These are phyloP conservation scores for Candida tibetensis DNA, from an alignment of 805 yeast species.

Conservation along the genomic window DNA sequence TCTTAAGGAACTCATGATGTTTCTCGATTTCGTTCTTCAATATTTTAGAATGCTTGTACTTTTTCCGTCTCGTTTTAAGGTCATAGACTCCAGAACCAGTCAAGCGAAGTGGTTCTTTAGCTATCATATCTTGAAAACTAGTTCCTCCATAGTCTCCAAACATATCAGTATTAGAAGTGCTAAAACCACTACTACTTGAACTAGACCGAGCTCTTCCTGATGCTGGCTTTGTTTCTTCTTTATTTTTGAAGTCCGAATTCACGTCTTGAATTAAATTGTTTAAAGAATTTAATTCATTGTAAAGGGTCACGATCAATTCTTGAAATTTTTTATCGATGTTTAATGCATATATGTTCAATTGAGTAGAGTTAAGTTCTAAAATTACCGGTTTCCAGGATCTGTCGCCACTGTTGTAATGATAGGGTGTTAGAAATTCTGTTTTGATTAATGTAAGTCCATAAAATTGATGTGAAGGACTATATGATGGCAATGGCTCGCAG, in stretches of 20 bases:
- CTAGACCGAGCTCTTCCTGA: neutral
- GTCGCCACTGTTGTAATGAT: constrained; percentile 23
- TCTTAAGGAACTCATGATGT: constrained; percentile 18
- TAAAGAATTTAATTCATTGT: constrained; percentile 25
- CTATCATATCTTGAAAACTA: constrained; percentile 2
- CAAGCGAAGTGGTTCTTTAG: constrained; percentile 2
- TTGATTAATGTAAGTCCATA: constrained; percentile 34
- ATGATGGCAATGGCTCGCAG: constrained; percentile 27
- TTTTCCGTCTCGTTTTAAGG: constrained; percentile 18
- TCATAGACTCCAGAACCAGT: constrained; percentile 13
- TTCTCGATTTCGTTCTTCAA: constrained; percentile 17
- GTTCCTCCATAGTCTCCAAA: constrained; percentile 31
- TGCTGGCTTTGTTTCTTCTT: neutral
- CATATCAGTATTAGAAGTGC: constrained; percentile 11
- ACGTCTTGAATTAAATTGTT: constrained; percentile 12
- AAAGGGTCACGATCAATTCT: constrained; percentile 30
- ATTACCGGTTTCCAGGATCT: constrained; percentile 37
- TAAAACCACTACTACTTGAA: neutral
- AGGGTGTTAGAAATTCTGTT: constrained; percentile 39
- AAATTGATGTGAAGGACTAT: constrained; percentile 29
- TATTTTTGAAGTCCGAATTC: constrained; percentile 2
- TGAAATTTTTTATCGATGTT: constrained; percentile 18
- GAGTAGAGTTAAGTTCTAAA: constrained; percentile 40
- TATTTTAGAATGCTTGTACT: constrained; percentile 12
- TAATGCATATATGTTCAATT: constrained; percentile 31